Base-by-base conservation (phyloP, 2,329 filamentous ascomycete genomes). In the Colletotrichum chrysophilum region DNA sequence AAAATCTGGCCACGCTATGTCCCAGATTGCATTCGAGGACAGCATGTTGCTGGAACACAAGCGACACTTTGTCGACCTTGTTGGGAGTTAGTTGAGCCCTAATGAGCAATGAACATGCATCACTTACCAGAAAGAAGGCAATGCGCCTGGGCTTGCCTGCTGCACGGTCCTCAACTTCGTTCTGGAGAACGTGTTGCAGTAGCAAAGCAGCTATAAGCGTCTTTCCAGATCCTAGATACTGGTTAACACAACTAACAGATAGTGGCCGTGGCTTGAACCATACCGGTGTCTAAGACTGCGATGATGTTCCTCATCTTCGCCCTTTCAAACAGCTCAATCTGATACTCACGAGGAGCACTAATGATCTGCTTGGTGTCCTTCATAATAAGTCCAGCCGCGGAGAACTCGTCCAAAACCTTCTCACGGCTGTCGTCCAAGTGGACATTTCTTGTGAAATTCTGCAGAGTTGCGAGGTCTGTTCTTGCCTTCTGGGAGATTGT, bases 161-260 rank as follows among this genome's bases (percentile, higher is more conserved):
- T 0, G 87, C 89, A 52, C 96, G 91, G 77, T 92, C 86, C 77
- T 95, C 92, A 2, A 98, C 85, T 82, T 99, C 97, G 75, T 93
- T 87, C 52, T 95, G 92, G 34, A 98, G 89, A 12, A 92, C 89
- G 82, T 97, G 91, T 52, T 93, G 92, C 28, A 98, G 89, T 7
- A 99, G 88, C 4, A 98, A 89, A 1, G 95, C 96, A 0, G 97
- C 96, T 79, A 99, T 98, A n/a, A 98, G 88, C 0, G 97, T 99
- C 85, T 99, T 99, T 4, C 97, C 97, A 5, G 95, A 96, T 14
- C 97, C 94, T 93, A 74, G 70, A n/a, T n/a, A 24, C 55, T 16
- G n/a, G 30, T 78, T 66, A 79, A 79, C 60, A 70, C 61, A 24
- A n/a, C 76, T 12, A 74, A 62, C 38, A n/a, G 21, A 10, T 28